phyloP scores from a whole-genome alignment of 2,329 filamentous ascomycete genomes.

The Pseudogymnoascus sp. region DNA sequence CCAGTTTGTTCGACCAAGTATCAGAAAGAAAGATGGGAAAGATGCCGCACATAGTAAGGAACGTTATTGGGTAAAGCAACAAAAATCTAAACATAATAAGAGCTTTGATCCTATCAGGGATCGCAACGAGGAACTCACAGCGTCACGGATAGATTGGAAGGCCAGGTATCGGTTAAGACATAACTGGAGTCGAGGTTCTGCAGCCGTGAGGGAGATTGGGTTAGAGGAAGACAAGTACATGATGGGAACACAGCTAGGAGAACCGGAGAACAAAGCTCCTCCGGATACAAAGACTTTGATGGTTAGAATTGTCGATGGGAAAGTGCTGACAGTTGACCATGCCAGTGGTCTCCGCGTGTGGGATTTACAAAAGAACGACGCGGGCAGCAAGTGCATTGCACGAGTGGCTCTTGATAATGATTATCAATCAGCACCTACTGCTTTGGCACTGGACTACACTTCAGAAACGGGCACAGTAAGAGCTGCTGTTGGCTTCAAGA shows the following conservation, averaged over 20 bases:
- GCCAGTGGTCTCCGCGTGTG: conserved; percentile 67
- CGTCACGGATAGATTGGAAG: conserved; percentile 64
- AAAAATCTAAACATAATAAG: conserved; percentile 40
- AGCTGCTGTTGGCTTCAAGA: conserved; percentile 60
- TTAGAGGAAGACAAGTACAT: conserved; percentile 40
- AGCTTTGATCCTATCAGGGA: conserved; percentile 43
- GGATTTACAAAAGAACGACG: conserved; percentile 57
- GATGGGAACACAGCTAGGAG: background rate
- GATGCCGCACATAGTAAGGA: background rate
- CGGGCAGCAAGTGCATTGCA: conserved; percentile 44
- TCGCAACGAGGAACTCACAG: conserved; percentile 5
- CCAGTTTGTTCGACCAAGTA: conserved; percentile 67
- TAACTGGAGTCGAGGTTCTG: conserved; percentile 83
- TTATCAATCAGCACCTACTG: conserved; percentile 15
- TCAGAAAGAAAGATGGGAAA: background rate
- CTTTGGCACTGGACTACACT: conserved; percentile 12
- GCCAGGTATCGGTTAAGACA: conserved; percentile 78
- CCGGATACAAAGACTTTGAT: conserved; percentile 51
- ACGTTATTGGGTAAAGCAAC: conserved; percentile 4
- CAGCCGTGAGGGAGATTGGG: conserved; percentile 68
- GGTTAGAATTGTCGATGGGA: conserved; percentile 67
- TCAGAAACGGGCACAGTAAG: conserved; percentile 41
- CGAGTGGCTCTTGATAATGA: background rate
- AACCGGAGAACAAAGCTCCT: conserved; percentile 28
- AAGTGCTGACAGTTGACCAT: conserved; percentile 69